Conservation (phyloP, 2,329 filamentous ascomycete species). For the Apiospora aurea region DNA sequence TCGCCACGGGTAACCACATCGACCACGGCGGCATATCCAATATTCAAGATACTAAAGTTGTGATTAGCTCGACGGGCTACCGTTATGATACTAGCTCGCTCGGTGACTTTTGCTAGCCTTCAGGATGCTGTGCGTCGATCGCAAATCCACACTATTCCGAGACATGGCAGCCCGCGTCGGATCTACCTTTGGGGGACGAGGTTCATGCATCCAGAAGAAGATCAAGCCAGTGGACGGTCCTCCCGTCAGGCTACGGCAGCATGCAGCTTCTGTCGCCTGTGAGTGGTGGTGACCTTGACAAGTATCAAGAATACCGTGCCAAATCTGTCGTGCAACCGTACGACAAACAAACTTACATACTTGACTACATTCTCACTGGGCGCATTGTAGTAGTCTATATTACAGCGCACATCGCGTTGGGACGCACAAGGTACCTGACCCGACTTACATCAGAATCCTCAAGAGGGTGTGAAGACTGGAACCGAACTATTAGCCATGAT, state of each 20-base stretch:
- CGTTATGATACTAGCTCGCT: neutral
- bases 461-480: neutral
- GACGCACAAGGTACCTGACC: neutral
- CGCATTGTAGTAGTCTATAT: neutral
- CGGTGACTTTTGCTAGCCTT: constrained; percentile 2
- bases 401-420: neutral
- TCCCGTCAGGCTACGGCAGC: neutral
- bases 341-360: neutral
- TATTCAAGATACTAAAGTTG: neutral
- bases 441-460: neutral
- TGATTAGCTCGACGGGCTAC: neutral
- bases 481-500: constrained; percentile 11
- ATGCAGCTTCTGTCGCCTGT: neutral
- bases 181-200: neutral
- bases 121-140: neutral
- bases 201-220: neutral
- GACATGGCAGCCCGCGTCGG: constrained; percentile 6
- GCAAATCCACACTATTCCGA: neutral
- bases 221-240: neutral
- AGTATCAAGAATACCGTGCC: neutral
- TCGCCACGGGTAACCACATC: neutral
- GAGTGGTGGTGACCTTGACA: neutral
- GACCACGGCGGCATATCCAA: neutral
- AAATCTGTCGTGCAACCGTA: neutral
- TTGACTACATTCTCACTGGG: neutral